phyloP scores from a whole-genome alignment of 805 yeast genomes.

The Monosporozyma unispora region DNA sequence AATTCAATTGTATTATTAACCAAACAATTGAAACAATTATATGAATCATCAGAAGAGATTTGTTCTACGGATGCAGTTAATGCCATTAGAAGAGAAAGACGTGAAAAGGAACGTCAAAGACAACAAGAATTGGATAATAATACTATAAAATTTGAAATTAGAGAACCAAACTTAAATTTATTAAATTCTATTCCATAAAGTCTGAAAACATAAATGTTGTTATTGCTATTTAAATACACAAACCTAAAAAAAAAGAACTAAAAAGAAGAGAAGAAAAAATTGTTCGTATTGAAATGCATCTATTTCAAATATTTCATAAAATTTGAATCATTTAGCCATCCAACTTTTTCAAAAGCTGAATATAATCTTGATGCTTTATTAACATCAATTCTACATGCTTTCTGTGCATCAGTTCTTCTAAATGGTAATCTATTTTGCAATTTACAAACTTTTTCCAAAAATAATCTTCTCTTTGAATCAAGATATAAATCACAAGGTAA shows the following conservation, averaged over 20 bases:
- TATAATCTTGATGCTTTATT: slow-evolving; percentile 88
- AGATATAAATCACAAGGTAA: slow-evolving; percentile 79
- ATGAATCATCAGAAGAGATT: slow-evolving; percentile 20
- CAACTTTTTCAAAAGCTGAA: slow-evolving; percentile 85
- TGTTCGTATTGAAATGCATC: background rate
- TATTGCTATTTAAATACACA: too few relatives aligned
- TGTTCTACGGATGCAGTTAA: slow-evolving; percentile 19
- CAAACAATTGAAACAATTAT: slow-evolving; percentile 19
- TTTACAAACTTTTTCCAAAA: slow-evolving; percentile 80
- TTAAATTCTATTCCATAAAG: background rate
- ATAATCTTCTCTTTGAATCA: slow-evolving; percentile 74
- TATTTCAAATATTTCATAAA: slow-evolving; percentile 39
- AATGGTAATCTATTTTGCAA: slow-evolving; percentile 63
- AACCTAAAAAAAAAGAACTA: too few relatives aligned
- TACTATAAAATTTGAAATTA: background rate
- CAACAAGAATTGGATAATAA: background rate
- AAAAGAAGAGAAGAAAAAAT: background rate
- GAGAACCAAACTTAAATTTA: slow-evolving; percentile 5
- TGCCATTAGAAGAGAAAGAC: slow-evolving; percentile 1
- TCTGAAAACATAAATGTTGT: too few relatives aligned
- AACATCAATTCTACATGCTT: slow-evolving; percentile 94
- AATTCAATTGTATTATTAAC: slow-evolving; percentile 21
- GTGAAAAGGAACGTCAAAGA: background rate
- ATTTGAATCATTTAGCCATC: slow-evolving; percentile 77
- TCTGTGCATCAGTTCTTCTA: slow-evolving; percentile 95